Evolutionary conservation across 345 rosid genomes (phyloP).

Genomic region (Syzygium grande): DNA sequence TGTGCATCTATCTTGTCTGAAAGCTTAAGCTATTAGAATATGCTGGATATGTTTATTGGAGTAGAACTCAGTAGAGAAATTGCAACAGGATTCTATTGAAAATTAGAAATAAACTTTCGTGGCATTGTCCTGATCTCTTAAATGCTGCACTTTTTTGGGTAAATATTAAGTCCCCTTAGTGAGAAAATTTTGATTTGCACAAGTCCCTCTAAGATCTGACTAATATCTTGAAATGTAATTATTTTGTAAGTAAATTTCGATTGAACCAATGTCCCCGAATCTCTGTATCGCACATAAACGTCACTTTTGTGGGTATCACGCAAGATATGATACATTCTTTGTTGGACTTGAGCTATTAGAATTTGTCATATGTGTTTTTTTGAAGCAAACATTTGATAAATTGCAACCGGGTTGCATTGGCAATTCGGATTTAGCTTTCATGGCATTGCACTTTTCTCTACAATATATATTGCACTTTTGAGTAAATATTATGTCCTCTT

Average conservation of each 20-base stretch:
- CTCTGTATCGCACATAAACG: no score
- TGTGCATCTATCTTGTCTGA: background rate
- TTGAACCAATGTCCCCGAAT: no score
- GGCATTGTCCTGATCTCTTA: accelerated
- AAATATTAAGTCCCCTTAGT: background rate
- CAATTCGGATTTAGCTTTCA: background rate
- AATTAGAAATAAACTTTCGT: background rate
- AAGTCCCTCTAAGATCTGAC: accelerated
- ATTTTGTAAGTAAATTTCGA: background rate
- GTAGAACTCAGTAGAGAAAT: background rate
- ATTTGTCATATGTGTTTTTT: background rate
- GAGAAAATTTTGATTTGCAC: background rate
- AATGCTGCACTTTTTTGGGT: background rate
- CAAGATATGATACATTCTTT: no score
- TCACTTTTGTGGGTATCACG: no score
- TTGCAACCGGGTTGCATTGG: background rate
- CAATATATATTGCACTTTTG: background rate
- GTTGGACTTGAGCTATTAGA: background rate
- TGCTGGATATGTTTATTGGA: background rate
- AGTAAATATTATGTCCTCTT: background rate
- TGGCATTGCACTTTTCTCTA: accelerated
- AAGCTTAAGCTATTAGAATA: background rate
- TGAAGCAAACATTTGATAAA: background rate
- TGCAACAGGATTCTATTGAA: background rate
- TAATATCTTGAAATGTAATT: background rate